A percentile compares a stretch with the other conserved stretches of the same genome.
These are phyloP conservation scores for Clarireedia monteithiana DNA, from an alignment of 2,329 filamentous ascomycete species.

Conservation along the genomic window DNA sequence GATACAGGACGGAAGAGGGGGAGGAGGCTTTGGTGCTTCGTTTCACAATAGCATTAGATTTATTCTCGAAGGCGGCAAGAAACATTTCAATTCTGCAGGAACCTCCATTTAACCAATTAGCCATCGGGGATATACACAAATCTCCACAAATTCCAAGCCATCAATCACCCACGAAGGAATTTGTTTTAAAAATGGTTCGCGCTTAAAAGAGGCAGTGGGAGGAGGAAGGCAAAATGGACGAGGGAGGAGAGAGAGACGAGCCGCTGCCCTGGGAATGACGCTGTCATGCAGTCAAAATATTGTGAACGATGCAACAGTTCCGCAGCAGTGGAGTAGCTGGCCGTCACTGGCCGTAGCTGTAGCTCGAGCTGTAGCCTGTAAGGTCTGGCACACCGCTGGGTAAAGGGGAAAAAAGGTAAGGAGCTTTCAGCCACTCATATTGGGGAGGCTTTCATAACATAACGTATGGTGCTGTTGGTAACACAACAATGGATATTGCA, in stretches of 20 bases:
- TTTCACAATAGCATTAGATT: not conserved
- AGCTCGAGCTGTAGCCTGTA: too few species aligned
- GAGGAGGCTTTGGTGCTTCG: not conserved
- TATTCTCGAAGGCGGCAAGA: slow-evolving; percentile 4
- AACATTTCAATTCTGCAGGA: slow-evolving; percentile 1
- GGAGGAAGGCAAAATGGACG: too few species aligned
- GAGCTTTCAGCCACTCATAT: not conserved
- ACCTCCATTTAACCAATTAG: not conserved
- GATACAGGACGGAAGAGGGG: not conserved
- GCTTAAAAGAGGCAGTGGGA: not conserved
- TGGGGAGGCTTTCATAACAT: not conserved
- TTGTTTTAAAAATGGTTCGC: not conserved
- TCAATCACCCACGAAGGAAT: not conserved
- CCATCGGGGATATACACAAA: not conserved
- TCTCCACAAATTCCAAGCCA: slow-evolving; percentile 3
- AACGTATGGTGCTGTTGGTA: not conserved
- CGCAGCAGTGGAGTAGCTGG: not conserved
- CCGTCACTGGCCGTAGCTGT: too few species aligned
- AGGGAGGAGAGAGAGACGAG: not conserved
- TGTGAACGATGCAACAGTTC: not conserved
- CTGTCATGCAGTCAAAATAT: slow-evolving; percentile 1
- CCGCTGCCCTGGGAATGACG: slow-evolving; percentile 7
- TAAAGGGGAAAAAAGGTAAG: not conserved
- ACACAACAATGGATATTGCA: not conserved
- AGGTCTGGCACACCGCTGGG: slow-evolving; percentile 2